These are phyloP conservation scores for Solanum hybrid DNA, from an alignment of 305 asterid species.

Conservation along the genomic window DNA sequence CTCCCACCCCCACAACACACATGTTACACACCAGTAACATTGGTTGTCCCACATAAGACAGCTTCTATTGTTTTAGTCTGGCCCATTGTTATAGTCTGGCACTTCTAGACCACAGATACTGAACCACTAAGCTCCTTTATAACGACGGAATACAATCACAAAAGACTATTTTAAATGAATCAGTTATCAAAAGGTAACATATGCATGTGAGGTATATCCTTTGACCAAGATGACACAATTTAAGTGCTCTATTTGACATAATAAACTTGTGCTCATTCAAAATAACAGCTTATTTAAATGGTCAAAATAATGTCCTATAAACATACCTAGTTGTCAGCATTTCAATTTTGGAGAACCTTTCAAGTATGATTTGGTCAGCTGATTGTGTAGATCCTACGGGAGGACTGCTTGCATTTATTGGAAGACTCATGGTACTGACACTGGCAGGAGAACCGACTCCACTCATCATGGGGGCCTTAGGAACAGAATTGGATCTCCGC, in stretches of 20 bases:
- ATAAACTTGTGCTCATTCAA: slow-evolving; percentile 2
- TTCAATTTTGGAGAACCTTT: slow-evolving; percentile 82
- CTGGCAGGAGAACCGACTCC: slow-evolving; percentile 96
- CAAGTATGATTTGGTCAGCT: slow-evolving; percentile 61
- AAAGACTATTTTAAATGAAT: neutral
- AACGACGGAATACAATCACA: neutral
- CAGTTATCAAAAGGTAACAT: neutral
- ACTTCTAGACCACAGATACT: neutral
- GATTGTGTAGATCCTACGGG: slow-evolving; percentile 56
- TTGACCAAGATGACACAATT: neutral
- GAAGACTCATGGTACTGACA: slow-evolving; percentile 61
- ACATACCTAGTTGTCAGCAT: slow-evolving; percentile 59
- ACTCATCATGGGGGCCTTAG: slow-evolving; percentile 59
- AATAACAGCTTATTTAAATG: neutral
- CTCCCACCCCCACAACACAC: neutral
- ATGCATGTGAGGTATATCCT: neutral
- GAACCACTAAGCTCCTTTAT: neutral
- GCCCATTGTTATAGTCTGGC: neutral
- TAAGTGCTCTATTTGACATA: neutral
- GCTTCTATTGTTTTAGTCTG: neutral
- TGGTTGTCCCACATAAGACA: neutral
- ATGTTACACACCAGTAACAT: neutral
- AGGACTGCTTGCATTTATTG: slow-evolving; percentile 74
- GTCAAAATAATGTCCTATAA: slow-evolving; percentile 1
- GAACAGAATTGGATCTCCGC: slow-evolving; percentile 73